Conservation (phyloP, 768 basidiomycete species). For the Thelephora aurantiotincta region DNA sequence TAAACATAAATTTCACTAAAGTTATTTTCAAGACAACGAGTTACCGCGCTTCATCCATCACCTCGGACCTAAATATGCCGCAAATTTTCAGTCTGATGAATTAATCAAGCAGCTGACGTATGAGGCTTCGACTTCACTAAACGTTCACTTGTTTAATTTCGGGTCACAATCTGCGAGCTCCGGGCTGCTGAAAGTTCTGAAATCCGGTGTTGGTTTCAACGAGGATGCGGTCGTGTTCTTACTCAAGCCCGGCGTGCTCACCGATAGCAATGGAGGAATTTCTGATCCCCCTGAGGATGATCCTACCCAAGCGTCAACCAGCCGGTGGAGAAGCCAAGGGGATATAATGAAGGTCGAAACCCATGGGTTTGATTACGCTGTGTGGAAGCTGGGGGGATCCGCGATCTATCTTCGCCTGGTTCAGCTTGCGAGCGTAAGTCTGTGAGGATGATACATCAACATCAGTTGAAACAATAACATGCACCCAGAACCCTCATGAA, state of each 20-base stretch:
- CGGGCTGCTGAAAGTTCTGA: constrained; percentile 35
- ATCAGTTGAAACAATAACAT: not conserved
- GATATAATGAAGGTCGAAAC: constrained; percentile 49
- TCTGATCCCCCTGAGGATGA: constrained; percentile 5
- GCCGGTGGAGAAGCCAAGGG: constrained; percentile 21
- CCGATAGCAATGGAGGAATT: constrained; percentile 5
- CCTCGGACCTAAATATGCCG: constrained; percentile 66
- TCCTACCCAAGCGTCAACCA: constrained; percentile 1
- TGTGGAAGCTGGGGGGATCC: constrained; percentile 79
- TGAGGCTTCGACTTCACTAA: constrained; percentile 71
- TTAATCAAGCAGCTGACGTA: constrained; percentile 73
- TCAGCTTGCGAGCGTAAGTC: constrained; percentile 54
- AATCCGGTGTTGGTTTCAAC: constrained; percentile 29
- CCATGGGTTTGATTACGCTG: constrained; percentile 51
- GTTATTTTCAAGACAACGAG: constrained; percentile 39
- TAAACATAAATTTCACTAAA: not conserved
- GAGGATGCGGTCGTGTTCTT: constrained; percentile 26
- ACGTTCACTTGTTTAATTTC: constrained; percentile 51
- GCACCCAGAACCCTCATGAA: constrained; percentile 54
- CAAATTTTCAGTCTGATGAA: constrained; percentile 58
- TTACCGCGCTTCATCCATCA: constrained; percentile 65
- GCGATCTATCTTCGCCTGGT: constrained; percentile 60
- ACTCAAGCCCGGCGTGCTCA: constrained; percentile 19
- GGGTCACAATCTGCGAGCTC: constrained; percentile 21
- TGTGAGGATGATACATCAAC: not conserved